Evolutionary conservation across 352 stramenopile genomes (phyloP).

Genomic region (Phytopythium kandeliae): DNA sequence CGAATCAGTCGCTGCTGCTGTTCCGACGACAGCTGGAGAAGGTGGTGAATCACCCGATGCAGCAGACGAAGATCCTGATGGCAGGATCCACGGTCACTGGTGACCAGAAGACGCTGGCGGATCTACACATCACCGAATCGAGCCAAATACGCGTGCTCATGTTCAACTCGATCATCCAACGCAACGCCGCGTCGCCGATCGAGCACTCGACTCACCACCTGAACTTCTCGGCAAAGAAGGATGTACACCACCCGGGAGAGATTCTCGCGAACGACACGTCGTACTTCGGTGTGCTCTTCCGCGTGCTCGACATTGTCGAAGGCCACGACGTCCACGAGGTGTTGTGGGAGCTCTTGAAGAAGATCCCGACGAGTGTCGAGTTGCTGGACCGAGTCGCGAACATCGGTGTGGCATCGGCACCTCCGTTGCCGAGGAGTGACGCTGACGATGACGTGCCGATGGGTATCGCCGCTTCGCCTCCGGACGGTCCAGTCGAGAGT

Average conservation of each 20-base stretch:
- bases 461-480: conserved; percentile 15
- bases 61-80: conserved; percentile 80
- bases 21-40: conserved; percentile 76
- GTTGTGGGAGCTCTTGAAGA: conserved; percentile 77
- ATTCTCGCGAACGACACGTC: conserved; percentile 58
- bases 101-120: conserved; percentile 74
- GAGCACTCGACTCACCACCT: conserved; percentile 29
- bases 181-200: conserved; percentile 19
- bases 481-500: conserved; percentile 1
- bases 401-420: conserved; percentile 22
- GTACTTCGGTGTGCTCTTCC: conserved; percentile 85
- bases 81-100: conserved; percentile 59
- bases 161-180: conserved; percentile 78
- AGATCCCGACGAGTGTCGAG: conserved; percentile 71
- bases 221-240: conserved; percentile 16
- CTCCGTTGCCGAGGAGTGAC: conserved; percentile 8
- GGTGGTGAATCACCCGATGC: conserved; percentile 57
- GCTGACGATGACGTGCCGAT: conserved; percentile 46
- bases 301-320: conserved; percentile 62
- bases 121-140: conserved; percentile 72
- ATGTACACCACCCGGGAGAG: conserved; percentile 45
- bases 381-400: conserved; percentile 57
- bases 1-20: conserved; percentile 69
- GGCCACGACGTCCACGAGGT: conserved; percentile 58
- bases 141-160: conserved; percentile 76